A percentile compares a stretch with the other conserved stretches of the same genome.
Conservation (phyloP, 1,284 basidiomycete genomes). For the Flammula alnicola region DNA sequence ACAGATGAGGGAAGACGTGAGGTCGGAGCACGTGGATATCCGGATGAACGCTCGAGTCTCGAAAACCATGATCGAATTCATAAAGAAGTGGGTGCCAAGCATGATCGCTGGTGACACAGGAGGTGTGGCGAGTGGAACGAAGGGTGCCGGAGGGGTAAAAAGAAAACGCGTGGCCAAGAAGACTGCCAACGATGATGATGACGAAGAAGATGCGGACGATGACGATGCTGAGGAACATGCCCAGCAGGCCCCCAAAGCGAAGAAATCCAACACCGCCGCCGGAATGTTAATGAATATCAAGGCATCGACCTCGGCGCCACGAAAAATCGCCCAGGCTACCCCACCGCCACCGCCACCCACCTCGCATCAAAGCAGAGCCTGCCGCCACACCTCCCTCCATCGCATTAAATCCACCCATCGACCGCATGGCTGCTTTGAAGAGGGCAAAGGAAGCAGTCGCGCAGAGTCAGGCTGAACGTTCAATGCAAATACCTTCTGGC, state of each 20-base stretch:
- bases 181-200: constrained; percentile 8
- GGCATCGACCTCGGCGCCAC: constrained; percentile 10
- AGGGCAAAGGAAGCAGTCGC: constrained; percentile 14
- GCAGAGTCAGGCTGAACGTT: constrained; percentile 9
- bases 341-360: constrained; percentile 1
- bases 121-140: not conserved
- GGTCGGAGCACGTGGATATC: constrained; percentile 53
- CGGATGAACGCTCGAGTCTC: constrained; percentile 55
- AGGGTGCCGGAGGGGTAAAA: constrained; percentile 14
- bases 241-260: not conserved
- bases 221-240: constrained; percentile 11
- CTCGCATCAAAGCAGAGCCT: constrained; percentile 16
- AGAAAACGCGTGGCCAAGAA: constrained; percentile 18
- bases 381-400: not conserved
- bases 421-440: constrained; percentile 18
- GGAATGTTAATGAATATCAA: constrained; percentile 5
- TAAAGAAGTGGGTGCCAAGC: constrained; percentile 32
- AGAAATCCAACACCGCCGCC: constrained; percentile 7
- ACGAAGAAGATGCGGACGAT: constrained; percentile 14
- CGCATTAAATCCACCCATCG: not conserved
- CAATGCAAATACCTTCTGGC: not conserved
- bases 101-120: constrained; percentile 11
- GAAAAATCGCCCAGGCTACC: no score
- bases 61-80: constrained; percentile 52
- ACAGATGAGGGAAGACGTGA: constrained; percentile 54